Conservation (phyloP, 2,329 filamentous ascomycete species). For the Cladophialophora bantiana region DNA sequence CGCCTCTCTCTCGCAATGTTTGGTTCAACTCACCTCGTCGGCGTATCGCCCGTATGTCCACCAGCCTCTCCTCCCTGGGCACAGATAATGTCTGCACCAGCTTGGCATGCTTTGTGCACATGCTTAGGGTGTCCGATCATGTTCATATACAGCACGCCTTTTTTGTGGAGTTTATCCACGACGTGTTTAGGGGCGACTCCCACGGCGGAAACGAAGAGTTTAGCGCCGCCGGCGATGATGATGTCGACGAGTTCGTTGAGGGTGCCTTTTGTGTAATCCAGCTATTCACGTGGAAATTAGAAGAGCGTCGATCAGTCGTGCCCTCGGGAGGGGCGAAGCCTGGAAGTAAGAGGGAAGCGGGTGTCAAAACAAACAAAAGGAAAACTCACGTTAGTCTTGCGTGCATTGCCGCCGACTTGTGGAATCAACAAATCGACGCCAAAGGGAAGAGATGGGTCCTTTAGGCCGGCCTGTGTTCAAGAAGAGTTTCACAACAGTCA, state of each 20-base stretch:
- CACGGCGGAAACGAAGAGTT: constrained; percentile 78
- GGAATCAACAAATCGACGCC: constrained; percentile 83
- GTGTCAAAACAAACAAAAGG: background rate
- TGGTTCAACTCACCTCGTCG: constrained; percentile 56
- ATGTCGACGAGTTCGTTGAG: constrained; percentile 81
- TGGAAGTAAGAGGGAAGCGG: background rate
- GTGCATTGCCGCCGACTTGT: constrained; percentile 76
- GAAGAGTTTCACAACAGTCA: background rate
- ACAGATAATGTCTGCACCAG: constrained; percentile 76
- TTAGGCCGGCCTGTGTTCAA: constrained; percentile 63
- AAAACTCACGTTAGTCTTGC: constrained; percentile 67
- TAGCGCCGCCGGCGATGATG: constrained; percentile 75
- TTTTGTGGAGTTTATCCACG: constrained; percentile 72
- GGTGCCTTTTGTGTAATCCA: constrained; percentile 84
- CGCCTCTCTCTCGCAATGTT: background rate
- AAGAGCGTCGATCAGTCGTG: background rate
- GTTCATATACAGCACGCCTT: constrained; percentile 82
- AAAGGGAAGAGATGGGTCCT: constrained; percentile 71
- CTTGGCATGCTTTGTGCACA: constrained; percentile 77
- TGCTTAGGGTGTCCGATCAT: constrained; percentile 89
- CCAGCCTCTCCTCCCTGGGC: constrained; percentile 53
- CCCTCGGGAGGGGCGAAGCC: background rate
- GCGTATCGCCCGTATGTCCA: constrained; percentile 81
- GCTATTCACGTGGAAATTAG: constrained; percentile 52
- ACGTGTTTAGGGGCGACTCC: constrained; percentile 75